These are phyloP conservation scores for Xerocomus spinulosus DNA, from an alignment of 768 basidiomycete genomes.

Conservation along the genomic window DNA sequence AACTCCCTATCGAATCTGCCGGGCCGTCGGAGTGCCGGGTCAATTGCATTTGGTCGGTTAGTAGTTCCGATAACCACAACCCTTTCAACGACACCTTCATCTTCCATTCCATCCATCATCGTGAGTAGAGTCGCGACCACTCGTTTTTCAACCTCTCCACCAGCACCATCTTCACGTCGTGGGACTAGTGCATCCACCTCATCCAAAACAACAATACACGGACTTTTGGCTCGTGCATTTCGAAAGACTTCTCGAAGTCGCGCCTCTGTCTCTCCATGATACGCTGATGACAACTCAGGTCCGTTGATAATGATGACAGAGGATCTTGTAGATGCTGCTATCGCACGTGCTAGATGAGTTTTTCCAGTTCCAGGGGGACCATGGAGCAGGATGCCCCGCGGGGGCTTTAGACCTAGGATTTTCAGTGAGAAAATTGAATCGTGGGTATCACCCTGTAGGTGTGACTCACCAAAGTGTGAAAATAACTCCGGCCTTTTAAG, in stretches of 20 bases:
- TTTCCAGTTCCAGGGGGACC: constrained; percentile 98
- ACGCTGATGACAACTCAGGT: constrained; percentile 90
- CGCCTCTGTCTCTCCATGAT: constrained; percentile 95
- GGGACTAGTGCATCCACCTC: constrained; percentile 96
- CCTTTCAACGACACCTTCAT: constrained; percentile 40
- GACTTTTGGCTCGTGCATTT: constrained; percentile 74
- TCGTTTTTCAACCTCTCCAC: constrained; percentile 92
- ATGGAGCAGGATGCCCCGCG: constrained; percentile 91
- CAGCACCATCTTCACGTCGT: constrained; percentile 79
- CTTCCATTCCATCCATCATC: constrained; percentile 86
- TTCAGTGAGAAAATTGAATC: constrained; percentile 14
- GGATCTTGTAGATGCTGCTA: constrained; percentile 81
- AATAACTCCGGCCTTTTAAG: constrained; percentile 80
- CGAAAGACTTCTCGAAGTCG: constrained; percentile 85
- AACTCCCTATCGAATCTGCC: constrained; percentile 94
- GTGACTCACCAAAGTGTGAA: constrained; percentile 58
- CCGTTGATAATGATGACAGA: constrained; percentile 93
- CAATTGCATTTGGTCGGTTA: constrained; percentile 92
- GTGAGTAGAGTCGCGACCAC: constrained; percentile 95
- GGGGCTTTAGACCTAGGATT: constrained; percentile 82
- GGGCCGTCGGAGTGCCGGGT: constrained; percentile 85
- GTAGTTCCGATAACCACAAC: constrained; percentile 97
- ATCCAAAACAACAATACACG: constrained; percentile 92
- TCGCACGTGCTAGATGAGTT: constrained; percentile 92
- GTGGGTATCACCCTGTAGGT: background rate